Conservation (phyloP, 805 yeast species). For the Kodamaea sagamina region DNA sequence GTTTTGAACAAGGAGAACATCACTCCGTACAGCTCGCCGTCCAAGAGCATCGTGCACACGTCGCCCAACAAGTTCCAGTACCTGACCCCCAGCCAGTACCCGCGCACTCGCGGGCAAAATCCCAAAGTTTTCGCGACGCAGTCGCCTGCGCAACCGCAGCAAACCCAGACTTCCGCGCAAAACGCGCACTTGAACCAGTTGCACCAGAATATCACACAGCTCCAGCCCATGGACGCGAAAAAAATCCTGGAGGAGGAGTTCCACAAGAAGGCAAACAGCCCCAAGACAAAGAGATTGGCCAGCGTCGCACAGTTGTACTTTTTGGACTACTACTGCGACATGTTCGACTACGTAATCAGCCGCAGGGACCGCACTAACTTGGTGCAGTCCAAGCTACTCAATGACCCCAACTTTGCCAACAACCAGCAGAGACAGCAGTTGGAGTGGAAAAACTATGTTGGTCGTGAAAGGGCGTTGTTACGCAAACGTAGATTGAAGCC, state of each 20-base stretch:
- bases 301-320: conserved; percentile 93
- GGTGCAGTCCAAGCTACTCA: conserved; percentile 60
- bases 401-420: conserved; percentile 45
- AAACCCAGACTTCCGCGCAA: background rate
- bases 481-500: conserved; percentile 91
- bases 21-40: conserved; percentile 38
- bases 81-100: background rate
- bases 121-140: background rate
- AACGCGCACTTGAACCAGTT: conserved; percentile 14
- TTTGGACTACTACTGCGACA: conserved; percentile 92
- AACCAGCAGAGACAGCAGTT: conserved; percentile 39
- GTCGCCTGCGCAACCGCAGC: background rate
- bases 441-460: conserved; percentile 75
- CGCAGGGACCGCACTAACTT: conserved; percentile 80
- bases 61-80: conserved; percentile 22
- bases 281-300: conserved; percentile 81
- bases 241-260: conserved; percentile 46
- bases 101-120: conserved; percentile 9
- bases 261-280: conserved; percentile 58
- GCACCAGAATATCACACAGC: conserved; percentile 34
- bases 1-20: conserved; percentile 38
- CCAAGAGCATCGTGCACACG: conserved; percentile 37
- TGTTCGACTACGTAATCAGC: conserved; percentile 86
- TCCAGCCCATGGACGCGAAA: conserved; percentile 28
- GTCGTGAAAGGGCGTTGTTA: conserved; percentile 79